These are phyloP conservation scores for Cordyceps militaris DNA, from an alignment of 2,329 filamentous ascomycete genomes.

Conservation along the genomic window DNA sequence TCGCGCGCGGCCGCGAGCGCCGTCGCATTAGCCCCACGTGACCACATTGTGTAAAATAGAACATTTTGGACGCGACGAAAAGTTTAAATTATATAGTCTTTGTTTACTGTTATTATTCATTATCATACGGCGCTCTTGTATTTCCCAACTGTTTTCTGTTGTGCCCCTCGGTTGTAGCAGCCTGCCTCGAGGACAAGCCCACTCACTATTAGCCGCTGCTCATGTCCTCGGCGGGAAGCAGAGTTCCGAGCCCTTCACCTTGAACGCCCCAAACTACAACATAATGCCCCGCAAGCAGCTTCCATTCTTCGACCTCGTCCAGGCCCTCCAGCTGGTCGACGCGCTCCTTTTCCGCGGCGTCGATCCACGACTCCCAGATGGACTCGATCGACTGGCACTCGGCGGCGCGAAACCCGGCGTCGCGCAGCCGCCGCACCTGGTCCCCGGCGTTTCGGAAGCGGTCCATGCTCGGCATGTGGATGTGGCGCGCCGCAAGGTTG, in stretches of 20 bases:
- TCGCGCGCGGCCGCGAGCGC: neutral
- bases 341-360: conserved; percentile 63
- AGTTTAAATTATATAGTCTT: neutral
- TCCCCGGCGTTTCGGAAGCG: conserved; percentile 60
- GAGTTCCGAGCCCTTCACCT: conserved; percentile 33
- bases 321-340: conserved; percentile 77
- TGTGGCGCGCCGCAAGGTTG: conserved; percentile 75
- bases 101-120: neutral
- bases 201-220: neutral
- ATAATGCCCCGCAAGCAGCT: conserved; percentile 80
- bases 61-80: neutral
- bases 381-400: conserved; percentile 39
- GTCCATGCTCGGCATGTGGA: conserved; percentile 76
- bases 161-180: neutral
- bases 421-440: conserved; percentile 59
- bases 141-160: neutral
- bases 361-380: conserved; percentile 75
- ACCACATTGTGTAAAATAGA: neutral
- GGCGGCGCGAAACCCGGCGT: conserved; percentile 54
- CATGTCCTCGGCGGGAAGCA: neutral
- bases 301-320: conserved; percentile 94
- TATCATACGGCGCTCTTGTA: neutral
- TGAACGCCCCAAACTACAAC: conserved; percentile 84
- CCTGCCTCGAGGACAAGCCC: neutral
- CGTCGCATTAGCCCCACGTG: neutral